Percentiles rank a stretch among this genome's conserved stretches.
These are phyloP conservation scores for Haberlea rhodopensis DNA, from an alignment of 257 asterid species.

Conservation along the genomic window DNA sequence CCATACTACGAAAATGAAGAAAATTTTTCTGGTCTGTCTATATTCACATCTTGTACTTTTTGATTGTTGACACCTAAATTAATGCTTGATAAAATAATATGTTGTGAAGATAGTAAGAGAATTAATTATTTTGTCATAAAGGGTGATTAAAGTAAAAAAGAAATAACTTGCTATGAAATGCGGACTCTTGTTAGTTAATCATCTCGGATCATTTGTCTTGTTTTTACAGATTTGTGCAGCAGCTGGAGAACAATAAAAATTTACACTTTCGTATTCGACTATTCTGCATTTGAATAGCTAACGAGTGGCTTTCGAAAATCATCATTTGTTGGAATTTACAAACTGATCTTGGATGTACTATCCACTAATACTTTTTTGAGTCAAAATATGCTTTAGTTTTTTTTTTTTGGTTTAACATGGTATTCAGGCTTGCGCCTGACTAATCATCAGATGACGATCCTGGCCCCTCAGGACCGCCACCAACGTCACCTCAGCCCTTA, in stretches of 20 bases:
- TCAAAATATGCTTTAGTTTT: constrained; percentile 9
- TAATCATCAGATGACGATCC: too few relatives aligned
- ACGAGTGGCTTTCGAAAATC: constrained; percentile 8
- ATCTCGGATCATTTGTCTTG: background rate
- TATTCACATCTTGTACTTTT: constrained; percentile 4
- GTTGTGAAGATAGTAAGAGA: background rate
- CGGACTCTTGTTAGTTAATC: constrained; percentile 4
- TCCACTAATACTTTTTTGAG: constrained; percentile 15
- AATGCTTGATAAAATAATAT: constrained; percentile 1
- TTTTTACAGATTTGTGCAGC: constrained; percentile 5
- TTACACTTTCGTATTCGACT: background rate
- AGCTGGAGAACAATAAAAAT: background rate
- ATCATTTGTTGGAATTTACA: constrained; percentile 19
- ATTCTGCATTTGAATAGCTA: constrained; percentile 8
- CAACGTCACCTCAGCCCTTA: too few relatives aligned
- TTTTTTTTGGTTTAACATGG: too few relatives aligned
- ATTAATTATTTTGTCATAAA: constrained; percentile 10
- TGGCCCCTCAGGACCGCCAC: too few relatives aligned
- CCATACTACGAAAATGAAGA: background rate
- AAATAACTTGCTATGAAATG: too few relatives aligned
- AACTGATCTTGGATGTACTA: constrained; percentile 9
- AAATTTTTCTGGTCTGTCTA: background rate
- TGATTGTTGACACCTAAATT: constrained; percentile 15
- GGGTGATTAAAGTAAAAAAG: background rate
- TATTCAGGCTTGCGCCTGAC: too few relatives aligned